Evolutionary conservation across 352 stramenopile genomes (phyloP), one percentile per base, ranked within the genome.

Genomic region (Phytopythium boreale): DNA sequence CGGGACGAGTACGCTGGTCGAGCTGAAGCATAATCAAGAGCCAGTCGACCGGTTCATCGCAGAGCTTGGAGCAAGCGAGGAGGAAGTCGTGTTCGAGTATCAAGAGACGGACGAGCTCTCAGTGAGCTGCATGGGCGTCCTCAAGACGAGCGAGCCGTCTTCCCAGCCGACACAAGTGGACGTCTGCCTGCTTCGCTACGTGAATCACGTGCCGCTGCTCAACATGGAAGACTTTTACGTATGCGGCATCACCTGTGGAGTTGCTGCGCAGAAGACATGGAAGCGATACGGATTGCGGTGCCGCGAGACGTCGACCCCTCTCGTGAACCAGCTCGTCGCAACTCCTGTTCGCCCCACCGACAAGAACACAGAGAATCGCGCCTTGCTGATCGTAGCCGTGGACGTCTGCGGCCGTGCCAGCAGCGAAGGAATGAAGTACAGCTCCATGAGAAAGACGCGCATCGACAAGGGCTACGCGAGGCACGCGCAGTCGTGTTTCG

Each of bases 121-220:
- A 2, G 67, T 78, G 44, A 88, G 74, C 51, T 92, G 78, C 51
- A 79, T 87, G 43, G 80, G 70, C 2, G 24, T 86, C 17, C 59
- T 88, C 70, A 47, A 76, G 43, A 27, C 37, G 41, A 36, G 63
- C 69, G 1, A 63, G 75, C 44, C 60, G 60, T 12, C 58, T 64
- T 11, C 47, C 29, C 10, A 56, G 17, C 63, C 68, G 46, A 63
- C 17, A n/a, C 59, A 70, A 17, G 75, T 95, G 11, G 70, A 88
- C 17, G 77, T 93, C 50, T 82, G 80, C 37, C 44, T 95, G 31
- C 62, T 92, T 22, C 84, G 86, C 14, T 95, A 84, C 39, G 80
- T 75, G 41, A 95, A 95, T 31, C 84, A 95, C 63, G 69, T 86
- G 1, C 86, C 86, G 9, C 58, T 95, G 17, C 50, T 93, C 56